Evolutionary conservation across 1,284 basidiomycete species (phyloP), one percentile per base, ranked within the genome.

Genomic region (Tylopilus microsporus): DNA sequence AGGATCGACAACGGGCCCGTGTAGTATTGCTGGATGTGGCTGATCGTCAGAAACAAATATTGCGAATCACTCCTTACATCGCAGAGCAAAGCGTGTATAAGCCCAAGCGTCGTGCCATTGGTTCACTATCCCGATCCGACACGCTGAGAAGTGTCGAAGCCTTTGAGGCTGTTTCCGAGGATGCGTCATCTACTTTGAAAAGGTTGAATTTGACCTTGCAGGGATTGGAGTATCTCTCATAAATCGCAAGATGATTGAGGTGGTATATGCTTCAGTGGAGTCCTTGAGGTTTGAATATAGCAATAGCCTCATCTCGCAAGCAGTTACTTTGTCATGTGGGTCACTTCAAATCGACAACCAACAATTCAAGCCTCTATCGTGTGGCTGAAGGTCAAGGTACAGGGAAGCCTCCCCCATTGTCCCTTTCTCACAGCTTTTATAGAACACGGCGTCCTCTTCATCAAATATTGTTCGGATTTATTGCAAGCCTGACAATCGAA

Each of bases 341-440:
- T 89, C 83, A 72, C 82, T 99, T 34, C 96, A 99, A 73, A 85
- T 99, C 62, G 95, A 98, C 75, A 99, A 99, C 70, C 97, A 99
- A 73, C 82, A 3, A 79, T 99, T 47, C 95, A 99, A 73, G 85
- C 84, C 0, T 93, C 92, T 5, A 78, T 95, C 3, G 88, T 95
- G 57, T 86, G 95, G 75, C 77, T 98, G 60, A 98, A 98, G 70
- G 97, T 69, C 85, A 92, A 79, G 90, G 94, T 93, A 61, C 67
- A 77, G 62, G 43, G 12, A 34, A 41, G 53, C 34, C n/a, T 39
- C 49, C 3, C 15, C 45, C 9, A n/a, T n/a, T n/a, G n/a, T 36
- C 18, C 36, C 39, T 41, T 56, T 41, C 39, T 5, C 16, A 64
- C 16, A 16, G 32, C 15, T 3, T 21, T 46, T 36, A 46, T 48